Evolutionary conservation across 2,329 filamentous ascomycete genomes (phyloP).

Genomic region (Fusarium aywerte): DNA sequence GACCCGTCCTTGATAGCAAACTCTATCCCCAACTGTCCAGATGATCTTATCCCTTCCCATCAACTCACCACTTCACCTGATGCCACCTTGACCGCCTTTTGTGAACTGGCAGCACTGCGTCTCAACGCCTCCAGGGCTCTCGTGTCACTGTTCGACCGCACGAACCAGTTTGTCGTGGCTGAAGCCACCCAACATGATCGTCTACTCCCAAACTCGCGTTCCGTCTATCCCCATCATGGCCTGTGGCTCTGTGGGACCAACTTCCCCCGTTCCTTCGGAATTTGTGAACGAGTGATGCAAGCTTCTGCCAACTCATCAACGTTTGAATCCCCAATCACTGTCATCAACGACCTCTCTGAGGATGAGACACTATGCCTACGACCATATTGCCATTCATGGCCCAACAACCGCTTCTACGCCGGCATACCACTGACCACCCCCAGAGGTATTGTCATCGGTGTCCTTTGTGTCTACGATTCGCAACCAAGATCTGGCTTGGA

Average conservation of each 20-base stretch:
- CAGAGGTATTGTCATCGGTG: background rate
- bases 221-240: fast-evolving
- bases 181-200: background rate
- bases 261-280: slow-evolving; percentile 1
- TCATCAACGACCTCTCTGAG: background rate
- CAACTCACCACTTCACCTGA: background rate
- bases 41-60: background rate
- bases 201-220: background rate
- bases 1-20: background rate
- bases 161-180: background rate
- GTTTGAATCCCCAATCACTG: background rate
- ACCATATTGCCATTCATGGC: background rate
- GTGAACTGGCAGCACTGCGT: background rate
- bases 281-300: background rate
- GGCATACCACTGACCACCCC: background rate
- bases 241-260: background rate
- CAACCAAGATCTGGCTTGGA: background rate
- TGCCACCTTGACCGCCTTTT: background rate
- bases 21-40: background rate
- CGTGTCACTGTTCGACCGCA: background rate
- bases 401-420: background rate
- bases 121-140: background rate
- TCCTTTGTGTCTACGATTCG: background rate
- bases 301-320: fast-evolving
- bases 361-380: background rate